Conservation (phyloP, 768 basidiomycete genomes). For the Rubroboletus satanas region DNA sequence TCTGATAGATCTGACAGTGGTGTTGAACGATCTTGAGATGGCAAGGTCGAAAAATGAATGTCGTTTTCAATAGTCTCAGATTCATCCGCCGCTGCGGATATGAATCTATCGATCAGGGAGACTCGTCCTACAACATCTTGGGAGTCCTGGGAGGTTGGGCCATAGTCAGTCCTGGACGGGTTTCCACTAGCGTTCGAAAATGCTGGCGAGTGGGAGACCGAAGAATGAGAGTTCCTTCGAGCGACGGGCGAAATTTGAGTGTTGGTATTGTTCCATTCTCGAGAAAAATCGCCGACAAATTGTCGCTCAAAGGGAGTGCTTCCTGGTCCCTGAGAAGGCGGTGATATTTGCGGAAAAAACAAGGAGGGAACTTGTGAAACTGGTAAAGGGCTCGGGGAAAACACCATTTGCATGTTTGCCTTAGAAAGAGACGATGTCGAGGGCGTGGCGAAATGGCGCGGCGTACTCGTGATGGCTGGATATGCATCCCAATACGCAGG, state of each 20-base stretch:
- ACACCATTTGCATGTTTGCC: constrained; percentile 11
- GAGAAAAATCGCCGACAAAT: constrained; percentile 20
- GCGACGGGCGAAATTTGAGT: constrained; percentile 24
- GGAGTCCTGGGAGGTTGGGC: constrained; percentile 6
- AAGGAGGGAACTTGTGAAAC: constrained; percentile 16
- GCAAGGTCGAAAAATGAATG: neutral
- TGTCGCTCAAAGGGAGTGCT: constrained; percentile 30
- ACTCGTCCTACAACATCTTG: constrained; percentile 10
- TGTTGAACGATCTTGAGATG: constrained; percentile 17
- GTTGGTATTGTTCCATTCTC: constrained; percentile 15
- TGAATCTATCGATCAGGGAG: constrained; percentile 29
- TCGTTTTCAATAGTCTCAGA: neutral
- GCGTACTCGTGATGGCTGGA: constrained; percentile 1
- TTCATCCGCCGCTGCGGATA: constrained; percentile 23
- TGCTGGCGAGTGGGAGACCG: constrained; percentile 6
- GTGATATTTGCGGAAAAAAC: constrained; percentile 25
- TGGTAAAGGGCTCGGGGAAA: constrained; percentile 29
- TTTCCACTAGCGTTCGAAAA: neutral
- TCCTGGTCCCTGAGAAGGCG: constrained; percentile 23
- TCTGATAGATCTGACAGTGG: constrained; percentile 28
- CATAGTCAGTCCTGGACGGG: neutral
- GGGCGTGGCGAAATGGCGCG: constrained; percentile 7
- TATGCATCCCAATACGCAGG: neutral
- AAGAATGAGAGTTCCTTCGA: constrained; percentile 2
- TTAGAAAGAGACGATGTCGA: constrained; percentile 12